Evolutionary conservation across 768 basidiomycete species (phyloP).

Genomic region (Tephrocybe sp.): DNA sequence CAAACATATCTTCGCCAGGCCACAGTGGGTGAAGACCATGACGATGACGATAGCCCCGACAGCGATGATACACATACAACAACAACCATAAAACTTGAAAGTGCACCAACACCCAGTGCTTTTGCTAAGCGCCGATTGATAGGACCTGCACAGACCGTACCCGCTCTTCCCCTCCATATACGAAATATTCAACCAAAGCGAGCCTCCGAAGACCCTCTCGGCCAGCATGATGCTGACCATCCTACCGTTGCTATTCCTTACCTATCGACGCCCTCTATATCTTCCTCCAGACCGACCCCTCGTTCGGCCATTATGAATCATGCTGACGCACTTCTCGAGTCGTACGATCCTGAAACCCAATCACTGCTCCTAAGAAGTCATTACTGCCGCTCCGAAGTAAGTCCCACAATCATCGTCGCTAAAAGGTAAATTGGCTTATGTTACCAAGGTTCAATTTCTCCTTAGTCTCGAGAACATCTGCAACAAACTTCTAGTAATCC

Average conservation of each 20-base stretch:
- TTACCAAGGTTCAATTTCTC: constrained; percentile 73
- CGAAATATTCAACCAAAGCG: constrained; percentile 49
- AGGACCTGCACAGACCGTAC: constrained; percentile 69
- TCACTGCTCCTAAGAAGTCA: constrained; percentile 76
- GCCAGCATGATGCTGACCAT: constrained; percentile 56
- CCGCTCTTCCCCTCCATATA: constrained; percentile 64
- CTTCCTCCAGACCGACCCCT: constrained; percentile 42
- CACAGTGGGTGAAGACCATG: constrained; percentile 35
- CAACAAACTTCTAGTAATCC: constrained; percentile 87
- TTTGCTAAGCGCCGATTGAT: constrained; percentile 47
- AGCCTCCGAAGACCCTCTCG: constrained; percentile 72
- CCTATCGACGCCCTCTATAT: constrained; percentile 71
- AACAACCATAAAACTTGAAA: constrained; percentile 12
- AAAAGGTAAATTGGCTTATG: not conserved
- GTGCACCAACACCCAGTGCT: constrained; percentile 19
- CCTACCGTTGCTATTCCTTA: constrained; percentile 48
- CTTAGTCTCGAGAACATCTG: constrained; percentile 89
- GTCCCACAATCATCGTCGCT: constrained; percentile 21
- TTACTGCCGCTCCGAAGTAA: constrained; percentile 84
- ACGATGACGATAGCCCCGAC: constrained; percentile 38
- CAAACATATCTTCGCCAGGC: constrained; percentile 19
- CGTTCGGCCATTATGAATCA: constrained; percentile 42
- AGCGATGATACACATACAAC: constrained; percentile 27
- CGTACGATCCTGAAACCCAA: constrained; percentile 68
- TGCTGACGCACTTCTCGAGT: constrained; percentile 59